Conservation (phyloP, 352 stramenopile species). For the Pythium folliculosum region DNA sequence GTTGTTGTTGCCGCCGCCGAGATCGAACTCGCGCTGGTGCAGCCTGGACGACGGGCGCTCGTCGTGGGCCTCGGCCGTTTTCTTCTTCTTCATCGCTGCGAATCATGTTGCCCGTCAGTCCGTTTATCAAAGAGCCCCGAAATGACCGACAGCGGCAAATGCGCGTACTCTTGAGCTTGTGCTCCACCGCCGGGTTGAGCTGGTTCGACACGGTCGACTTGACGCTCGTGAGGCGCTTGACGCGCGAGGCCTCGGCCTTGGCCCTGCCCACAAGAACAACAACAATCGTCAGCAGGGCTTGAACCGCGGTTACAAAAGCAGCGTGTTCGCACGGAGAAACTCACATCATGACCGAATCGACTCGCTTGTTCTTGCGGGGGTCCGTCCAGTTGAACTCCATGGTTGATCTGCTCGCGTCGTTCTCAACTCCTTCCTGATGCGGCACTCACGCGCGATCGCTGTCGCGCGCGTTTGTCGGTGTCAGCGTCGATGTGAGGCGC, state of each 20-base stretch:
- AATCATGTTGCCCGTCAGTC: not conserved
- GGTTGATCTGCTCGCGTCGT: not conserved
- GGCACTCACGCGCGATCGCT: not conserved
- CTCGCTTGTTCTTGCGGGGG: constrained; percentile 76
- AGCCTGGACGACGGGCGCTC: constrained; percentile 27
- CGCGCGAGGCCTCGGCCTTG: constrained; percentile 65
- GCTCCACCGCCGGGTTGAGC: constrained; percentile 56
- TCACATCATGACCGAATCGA: constrained; percentile 78
- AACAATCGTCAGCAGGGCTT: too few species aligned
- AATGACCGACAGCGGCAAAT: not conserved
- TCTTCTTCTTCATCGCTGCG: constrained; percentile 30
- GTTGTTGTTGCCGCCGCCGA: constrained; percentile 19
- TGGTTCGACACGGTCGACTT: constrained; percentile 83
- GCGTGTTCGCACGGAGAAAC: constrained; percentile 8
- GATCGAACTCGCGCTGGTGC: constrained; percentile 29
- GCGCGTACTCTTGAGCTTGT: constrained; percentile 68
- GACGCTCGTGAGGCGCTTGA: constrained; percentile 70
- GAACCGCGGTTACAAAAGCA: constrained; percentile 2
- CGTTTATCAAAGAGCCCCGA: not conserved
- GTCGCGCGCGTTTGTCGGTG: not conserved
- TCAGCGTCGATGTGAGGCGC: too few species aligned
- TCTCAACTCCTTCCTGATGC: not conserved
- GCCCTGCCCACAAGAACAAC: constrained; percentile 34
- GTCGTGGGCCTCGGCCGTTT: not conserved
- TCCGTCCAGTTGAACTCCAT: constrained; percentile 89